Percentiles rank a stretch among this genome's conserved stretches.
Evolutionary conservation across 1,284 basidiomycete species (phyloP).

Genomic region (Cutaneotrichosporon cyanovorans): DNA sequence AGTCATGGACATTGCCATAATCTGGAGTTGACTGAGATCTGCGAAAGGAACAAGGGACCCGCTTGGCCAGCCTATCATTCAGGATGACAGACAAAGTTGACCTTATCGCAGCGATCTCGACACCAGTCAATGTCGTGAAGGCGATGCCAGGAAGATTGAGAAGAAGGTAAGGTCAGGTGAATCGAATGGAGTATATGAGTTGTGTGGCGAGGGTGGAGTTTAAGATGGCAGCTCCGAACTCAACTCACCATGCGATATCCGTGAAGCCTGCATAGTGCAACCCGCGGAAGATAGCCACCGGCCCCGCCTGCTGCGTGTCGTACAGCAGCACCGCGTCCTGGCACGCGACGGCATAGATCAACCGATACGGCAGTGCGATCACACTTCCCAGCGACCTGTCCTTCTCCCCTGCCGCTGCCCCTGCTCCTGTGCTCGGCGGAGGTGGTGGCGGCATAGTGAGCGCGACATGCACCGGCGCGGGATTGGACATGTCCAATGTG

Average conservation of each 20-base stretch:
- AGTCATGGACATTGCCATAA: no score
- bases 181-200: no score
- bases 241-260: slow-evolving; percentile 82
- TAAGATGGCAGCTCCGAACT: no score
- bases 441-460: slow-evolving; percentile 45
- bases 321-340: slow-evolving; percentile 94
- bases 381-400: slow-evolving; percentile 46
- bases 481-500: slow-evolving; percentile 63
- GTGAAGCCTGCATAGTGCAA: slow-evolving; percentile 97
- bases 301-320: slow-evolving; percentile 92
- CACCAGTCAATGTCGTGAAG: no score
- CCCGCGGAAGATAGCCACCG: slow-evolving; percentile 86
- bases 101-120: no score
- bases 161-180: no score
- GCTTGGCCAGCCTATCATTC: no score
- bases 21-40: no score
- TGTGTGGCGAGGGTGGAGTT: no score
- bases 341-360: slow-evolving; percentile 92
- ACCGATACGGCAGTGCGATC: slow-evolving; percentile 85
- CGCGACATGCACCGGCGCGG: slow-evolving; percentile 36
- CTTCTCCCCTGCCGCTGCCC: slow-evolving; percentile 26
- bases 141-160: no score
- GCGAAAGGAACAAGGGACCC: no score
- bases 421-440: slow-evolving; percentile 43
- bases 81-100: no score